Evolutionary conservation across 1,284 basidiomycete species (phyloP).

Genomic region (Chondrostereum purpureum): DNA sequence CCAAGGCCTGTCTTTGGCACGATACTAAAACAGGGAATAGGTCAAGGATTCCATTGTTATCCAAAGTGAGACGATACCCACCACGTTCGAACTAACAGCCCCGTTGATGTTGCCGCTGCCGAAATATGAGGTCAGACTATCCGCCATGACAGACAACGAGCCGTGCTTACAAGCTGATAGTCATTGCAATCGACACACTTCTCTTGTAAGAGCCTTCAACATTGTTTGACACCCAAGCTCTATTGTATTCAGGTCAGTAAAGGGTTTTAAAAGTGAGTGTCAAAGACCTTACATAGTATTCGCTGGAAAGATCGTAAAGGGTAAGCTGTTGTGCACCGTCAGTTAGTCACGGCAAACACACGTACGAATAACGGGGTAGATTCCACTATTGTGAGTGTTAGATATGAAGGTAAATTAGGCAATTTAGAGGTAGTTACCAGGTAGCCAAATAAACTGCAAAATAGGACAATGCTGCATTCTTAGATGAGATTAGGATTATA

Average conservation of each 20-base stretch:
- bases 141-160: not conserved
- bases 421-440: conserved; percentile 25
- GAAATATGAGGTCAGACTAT: not conserved
- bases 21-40: conserved; percentile 42
- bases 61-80: conserved; percentile 25
- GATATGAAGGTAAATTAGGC: not conserved
- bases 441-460: conserved; percentile 67
- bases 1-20: conserved; percentile 59
- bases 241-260: conserved; percentile 17
- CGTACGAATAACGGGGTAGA: conserved; percentile 65
- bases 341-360: too few relatives aligned
- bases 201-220: conserved; percentile 74
- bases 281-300: not conserved
- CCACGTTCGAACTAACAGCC: conserved; percentile 64
- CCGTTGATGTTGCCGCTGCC: conserved; percentile 62
- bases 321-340: conserved; percentile 25
- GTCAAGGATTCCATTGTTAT: conserved; percentile 5
- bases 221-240: conserved; percentile 68
- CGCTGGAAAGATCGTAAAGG: conserved; percentile 32
- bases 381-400: conserved; percentile 38
- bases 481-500: conserved; percentile 59
- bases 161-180: conserved; percentile 50
- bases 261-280: too few relatives aligned
- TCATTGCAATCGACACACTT: conserved; percentile 65
- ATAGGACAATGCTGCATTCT: conserved; percentile 59